Base-by-base conservation (phyloP, 306 rosid genomes). In the Acacia acuminata region DNA sequence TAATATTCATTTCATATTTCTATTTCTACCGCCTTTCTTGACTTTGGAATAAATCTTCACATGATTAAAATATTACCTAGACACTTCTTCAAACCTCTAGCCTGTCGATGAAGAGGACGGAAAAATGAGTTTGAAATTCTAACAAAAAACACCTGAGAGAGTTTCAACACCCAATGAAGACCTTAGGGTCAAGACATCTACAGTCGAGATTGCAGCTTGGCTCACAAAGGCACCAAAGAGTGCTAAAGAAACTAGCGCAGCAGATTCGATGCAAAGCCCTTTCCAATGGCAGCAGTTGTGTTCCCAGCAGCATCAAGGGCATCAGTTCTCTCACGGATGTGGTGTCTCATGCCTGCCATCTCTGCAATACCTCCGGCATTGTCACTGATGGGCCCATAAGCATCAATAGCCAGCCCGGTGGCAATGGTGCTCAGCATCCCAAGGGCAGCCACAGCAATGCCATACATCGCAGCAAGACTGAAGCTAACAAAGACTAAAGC, bases 291-390 rank as follows among this genome's bases (percentile, higher is more conserved):
- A 70, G 97, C 94, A 81, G 95, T 93, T 50, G 94, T 91, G 91
- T 93, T 91, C n/a, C 94, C 94, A 69, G 95, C 94, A 76, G 95
- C 95, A 88, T 93, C 97, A 65, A 93, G 95, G 76, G 92, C 97
- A 88, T 91, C 92, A 69, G 95, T 93, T n/a, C n/a, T n/a, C n/a
- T n/a, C n/a, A n/a, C n/a, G n/a, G n/a, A n/a, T n/a, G n/a, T n/a
- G n/a, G n/a, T 93, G 92, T 88, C 97, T 93, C 97, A 91, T 93
- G 77, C 92, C 94, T 17, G 94, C 94, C 94, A 93, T 91, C 86
- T 93, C 94, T 68, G 95, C 95, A 86, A 93, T 88, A 50, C 97
- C 97, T 87, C 97, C 95, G 1, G 97, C 94, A 83, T 93, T 91
- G 85, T 93, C 95, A 84, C 97, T 93, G 82, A 91, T 93, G 73